Percentiles rank a stretch among this genome's conserved stretches.
Conservation (phyloP, 2,329 filamentous ascomycete species). For the Dissoconium aciculare region DNA sequence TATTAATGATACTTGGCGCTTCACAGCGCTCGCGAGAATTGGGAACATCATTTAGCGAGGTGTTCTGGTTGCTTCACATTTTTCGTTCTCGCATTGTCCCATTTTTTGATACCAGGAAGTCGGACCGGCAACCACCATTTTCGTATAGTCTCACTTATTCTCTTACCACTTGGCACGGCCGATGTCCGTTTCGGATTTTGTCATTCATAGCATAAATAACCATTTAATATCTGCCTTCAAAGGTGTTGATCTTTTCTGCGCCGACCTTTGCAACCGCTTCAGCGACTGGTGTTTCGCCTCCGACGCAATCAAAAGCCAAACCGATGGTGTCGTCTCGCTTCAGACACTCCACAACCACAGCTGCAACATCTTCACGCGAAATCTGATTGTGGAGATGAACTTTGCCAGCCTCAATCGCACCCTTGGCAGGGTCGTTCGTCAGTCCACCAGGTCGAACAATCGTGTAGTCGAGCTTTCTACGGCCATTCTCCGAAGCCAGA, state of each 20-base stretch:
- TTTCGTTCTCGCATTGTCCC: not conserved
- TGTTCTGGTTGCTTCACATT: not conserved
- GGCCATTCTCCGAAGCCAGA: conserved; percentile 26
- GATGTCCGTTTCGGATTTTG: too few species aligned
- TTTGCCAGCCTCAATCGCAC: conserved; percentile 30
- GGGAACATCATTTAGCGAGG: conserved; percentile 1
- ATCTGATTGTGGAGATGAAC: conserved; percentile 27
- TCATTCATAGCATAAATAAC: too few species aligned
- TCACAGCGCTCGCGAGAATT: not conserved
- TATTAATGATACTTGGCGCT: conserved; percentile 23
- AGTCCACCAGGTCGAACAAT: conserved; percentile 32
- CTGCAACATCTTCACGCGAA: conserved; percentile 46
- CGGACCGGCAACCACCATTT: too few species aligned
- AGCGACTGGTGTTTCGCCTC: conserved; percentile 26
- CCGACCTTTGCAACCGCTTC: conserved; percentile 29
- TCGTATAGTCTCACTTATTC: too few species aligned
- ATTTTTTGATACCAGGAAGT: too few species aligned
- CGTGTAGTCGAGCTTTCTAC: conserved; percentile 30
- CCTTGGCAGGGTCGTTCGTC: conserved; percentile 33
- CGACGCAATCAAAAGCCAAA: conserved; percentile 31
- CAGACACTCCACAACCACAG: conserved; percentile 41
- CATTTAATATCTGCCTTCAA: conserved; percentile 23
- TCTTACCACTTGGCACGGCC: too few species aligned
- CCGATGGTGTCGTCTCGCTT: conserved; percentile 32
- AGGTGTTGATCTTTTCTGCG: conserved; percentile 23